These are phyloP conservation scores for Circinella minor DNA, from an alignment of 371 early-diverging fungal species.

Conservation along the genomic window DNA sequence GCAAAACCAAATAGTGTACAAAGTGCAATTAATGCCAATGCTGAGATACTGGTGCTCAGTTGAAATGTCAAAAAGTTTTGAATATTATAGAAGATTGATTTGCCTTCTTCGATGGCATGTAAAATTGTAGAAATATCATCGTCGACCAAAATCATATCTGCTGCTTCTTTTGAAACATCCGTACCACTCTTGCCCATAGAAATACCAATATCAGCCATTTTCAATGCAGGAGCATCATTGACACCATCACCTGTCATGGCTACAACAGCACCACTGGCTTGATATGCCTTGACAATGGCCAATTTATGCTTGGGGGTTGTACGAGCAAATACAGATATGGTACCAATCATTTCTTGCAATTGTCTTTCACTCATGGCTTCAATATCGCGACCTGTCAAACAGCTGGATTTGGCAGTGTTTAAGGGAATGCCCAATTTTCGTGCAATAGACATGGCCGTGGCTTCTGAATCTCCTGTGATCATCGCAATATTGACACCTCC, in stretches of 20 bases:
- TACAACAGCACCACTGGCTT: conserved; percentile 74
- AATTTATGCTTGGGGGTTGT: conserved; percentile 93
- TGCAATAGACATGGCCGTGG: conserved; percentile 83
- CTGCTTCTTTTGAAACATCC: conserved; percentile 90
- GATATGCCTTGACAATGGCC: conserved; percentile 81
- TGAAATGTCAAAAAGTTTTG: conserved; percentile 92
- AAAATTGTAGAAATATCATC: conserved; percentile 87
- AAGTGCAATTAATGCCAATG: conserved; percentile 85
- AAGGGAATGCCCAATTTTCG: conserved; percentile 75
- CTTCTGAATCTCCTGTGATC: conserved; percentile 92
- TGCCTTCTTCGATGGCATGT: conserved; percentile 91
- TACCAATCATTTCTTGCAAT: conserved; percentile 60
- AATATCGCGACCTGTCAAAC: conserved; percentile 76
- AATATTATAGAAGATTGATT: conserved; percentile 92
- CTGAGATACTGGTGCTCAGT: conserved; percentile 84
- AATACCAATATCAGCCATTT: conserved; percentile 90
- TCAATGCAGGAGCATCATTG: conserved; percentile 93
- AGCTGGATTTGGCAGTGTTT: conserved; percentile 53
- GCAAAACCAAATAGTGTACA: conserved; percentile 84
- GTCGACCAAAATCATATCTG: conserved; percentile 91
- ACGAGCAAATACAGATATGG: conserved; percentile 84
- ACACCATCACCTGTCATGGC: conserved; percentile 98
- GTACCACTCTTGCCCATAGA: conserved; percentile 92
- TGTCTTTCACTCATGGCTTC: conserved; percentile 71
- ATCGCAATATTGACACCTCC: conserved; percentile 86